Evolutionary conservation across 116 monocot species (phyloP).

Genomic region (Iris pallida): DNA sequence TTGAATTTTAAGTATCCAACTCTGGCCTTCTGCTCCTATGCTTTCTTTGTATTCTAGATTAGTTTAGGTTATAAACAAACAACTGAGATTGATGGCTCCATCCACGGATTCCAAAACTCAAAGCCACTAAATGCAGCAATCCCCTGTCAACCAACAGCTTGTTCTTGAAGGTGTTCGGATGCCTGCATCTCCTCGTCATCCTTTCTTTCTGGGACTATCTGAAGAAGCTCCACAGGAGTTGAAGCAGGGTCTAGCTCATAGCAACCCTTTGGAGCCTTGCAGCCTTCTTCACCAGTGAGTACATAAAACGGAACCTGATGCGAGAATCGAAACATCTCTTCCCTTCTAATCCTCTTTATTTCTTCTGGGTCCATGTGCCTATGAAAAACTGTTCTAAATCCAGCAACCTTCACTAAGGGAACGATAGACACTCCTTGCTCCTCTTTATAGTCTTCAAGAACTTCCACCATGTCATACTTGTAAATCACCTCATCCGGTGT

Average conservation of each 20-base stretch:
- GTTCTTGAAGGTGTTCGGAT: constrained; percentile 23
- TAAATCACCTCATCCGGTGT: constrained; percentile 72
- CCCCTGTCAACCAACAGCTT: constrained; percentile 19
- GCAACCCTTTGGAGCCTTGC: constrained; percentile 72
- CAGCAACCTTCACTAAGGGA: constrained; percentile 77
- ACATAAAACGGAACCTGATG: constrained; percentile 79
- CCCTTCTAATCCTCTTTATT: constrained; percentile 49
- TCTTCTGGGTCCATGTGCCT: constrained; percentile 44
- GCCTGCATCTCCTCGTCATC: constrained; percentile 18
- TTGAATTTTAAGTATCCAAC: constrained; percentile 2
- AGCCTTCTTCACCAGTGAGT: constrained; percentile 63
- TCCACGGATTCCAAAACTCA: background rate
- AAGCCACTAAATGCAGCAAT: constrained; percentile 6
- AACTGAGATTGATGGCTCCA: background rate
- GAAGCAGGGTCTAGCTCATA: constrained; percentile 90
- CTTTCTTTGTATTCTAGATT: background rate
- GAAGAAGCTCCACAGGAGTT: constrained; percentile 84
- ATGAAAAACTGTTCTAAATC: constrained; percentile 76
- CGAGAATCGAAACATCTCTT: constrained; percentile 86
- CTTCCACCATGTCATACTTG: constrained; percentile 96
- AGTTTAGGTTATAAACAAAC: constrained; percentile 3
- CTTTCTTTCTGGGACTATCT: constrained; percentile 42
- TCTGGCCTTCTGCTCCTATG: constrained; percentile 7
- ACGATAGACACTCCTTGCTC: constrained; percentile 54
- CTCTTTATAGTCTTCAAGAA: constrained; percentile 71